These are phyloP conservation scores for Platismatia glauca DNA, from an alignment of 495 filamentous ascomycete genomes.

Conservation along the genomic window DNA sequence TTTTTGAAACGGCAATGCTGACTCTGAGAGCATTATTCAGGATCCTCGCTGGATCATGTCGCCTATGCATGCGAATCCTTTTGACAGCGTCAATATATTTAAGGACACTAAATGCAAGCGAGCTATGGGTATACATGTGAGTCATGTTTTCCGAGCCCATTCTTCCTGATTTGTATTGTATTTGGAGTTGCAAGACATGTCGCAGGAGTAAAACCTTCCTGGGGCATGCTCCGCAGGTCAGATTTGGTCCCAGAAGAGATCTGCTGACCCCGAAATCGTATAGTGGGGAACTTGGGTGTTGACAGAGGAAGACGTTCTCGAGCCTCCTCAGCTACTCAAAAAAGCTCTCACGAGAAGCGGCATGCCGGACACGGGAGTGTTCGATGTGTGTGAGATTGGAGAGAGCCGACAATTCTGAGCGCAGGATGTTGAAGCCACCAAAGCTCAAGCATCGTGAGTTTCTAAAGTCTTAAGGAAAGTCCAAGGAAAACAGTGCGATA, in stretches of 20 bases:
- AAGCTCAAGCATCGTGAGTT: background rate
- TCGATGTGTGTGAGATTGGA: constrained; percentile 82
- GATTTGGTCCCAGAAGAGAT: background rate
- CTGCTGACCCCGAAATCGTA: background rate
- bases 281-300: constrained; percentile 48
- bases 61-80: constrained; percentile 79
- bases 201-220: background rate
- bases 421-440: background rate
- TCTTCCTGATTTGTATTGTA: background rate
- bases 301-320: constrained; percentile 75
- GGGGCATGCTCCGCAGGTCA: background rate
- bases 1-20: background rate
- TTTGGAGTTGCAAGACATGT: background rate
- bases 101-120: constrained; percentile 71
- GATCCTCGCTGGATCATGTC: constrained; percentile 66
- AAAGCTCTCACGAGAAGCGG: constrained; percentile 64
- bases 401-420: constrained; percentile 69
- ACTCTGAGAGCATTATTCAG: background rate
- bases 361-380: constrained; percentile 66
- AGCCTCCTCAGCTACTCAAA: constrained; percentile 69
- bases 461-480: background rate
- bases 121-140: constrained; percentile 72
- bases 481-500: background rate
- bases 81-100: constrained; percentile 86
- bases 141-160: background rate